Evolutionary conservation across 208 protist genomes (phyloP), one percentile per base, ranked within the genome.

Genomic region (Leishmania martiniquensis): DNA sequence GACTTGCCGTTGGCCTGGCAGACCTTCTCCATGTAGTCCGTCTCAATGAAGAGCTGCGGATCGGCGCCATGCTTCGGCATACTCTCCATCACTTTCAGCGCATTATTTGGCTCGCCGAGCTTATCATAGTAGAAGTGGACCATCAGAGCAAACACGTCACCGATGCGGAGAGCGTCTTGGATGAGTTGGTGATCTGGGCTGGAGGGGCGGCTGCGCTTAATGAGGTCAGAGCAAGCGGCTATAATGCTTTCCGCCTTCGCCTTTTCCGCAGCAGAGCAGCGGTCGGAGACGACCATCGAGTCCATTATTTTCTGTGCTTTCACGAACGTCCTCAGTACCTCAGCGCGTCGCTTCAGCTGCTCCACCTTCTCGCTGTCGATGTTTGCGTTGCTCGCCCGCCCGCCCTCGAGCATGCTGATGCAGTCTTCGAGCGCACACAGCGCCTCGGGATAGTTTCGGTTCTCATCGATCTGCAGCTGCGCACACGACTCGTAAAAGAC

Each of bases 391-490:
- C 39, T 81, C n/a, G 62, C 76, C 6, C 60, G 63, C 22, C 84
- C 81, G 51, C 92, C 92, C 37, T 91, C 87, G 42, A 97, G 42
- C 47, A 89, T 60, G 9, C 85, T 80, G 12, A 92, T 71, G 72
- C 95, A 94, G 81, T 99, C 96, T 80, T 95, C 85, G 62, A 98
- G 29, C n/a, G 89, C 87, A 45, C 76, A 78, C 76, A 98, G 91
- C 20, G 97, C 98, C 72, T 97, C 97, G 17, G 92, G 87, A 86
- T 99, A 99, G 87, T 99, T 93, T 37, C 97, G 90, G 86, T 98
- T 95, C 77, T 99, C 98, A 77, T 99, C 98, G 72, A 99, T 99
- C 57, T 99, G 96, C 51, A 98, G 52, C 83, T 99, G 97, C 34
- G 97, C 91, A 71, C 96, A 99, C 5, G 93, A 84, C 72, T 99